phyloP scores from a whole-genome alignment of 257 asterid species.

The Solanum dulcamara region DNA sequence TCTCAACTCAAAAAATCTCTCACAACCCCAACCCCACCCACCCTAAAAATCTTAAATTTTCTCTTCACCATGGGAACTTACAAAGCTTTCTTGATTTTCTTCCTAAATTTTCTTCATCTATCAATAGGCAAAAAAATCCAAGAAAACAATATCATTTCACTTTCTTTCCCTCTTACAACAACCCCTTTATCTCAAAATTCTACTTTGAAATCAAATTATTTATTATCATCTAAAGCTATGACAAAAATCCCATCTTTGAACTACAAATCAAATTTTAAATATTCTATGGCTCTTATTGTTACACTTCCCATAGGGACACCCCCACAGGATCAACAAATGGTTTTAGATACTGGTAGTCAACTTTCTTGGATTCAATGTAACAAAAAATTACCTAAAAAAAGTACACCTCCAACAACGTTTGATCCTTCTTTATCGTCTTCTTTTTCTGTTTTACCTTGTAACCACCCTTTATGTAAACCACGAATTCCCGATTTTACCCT shows the following conservation, averaged over 20 bases:
- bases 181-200: background rate
- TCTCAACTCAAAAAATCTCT: background rate
- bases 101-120: background rate
- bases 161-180: background rate
- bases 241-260: slow-evolving; percentile 13
- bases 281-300: slow-evolving; percentile 70
- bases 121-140: background rate
- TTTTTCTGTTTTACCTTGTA: slow-evolving; percentile 65
- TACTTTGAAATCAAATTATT: background rate
- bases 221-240: background rate
- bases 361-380: slow-evolving; percentile 86
- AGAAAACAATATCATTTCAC: background rate
- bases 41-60: background rate
- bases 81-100: background rate
- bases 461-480: slow-evolving; percentile 65
- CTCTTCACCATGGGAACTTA: background rate
- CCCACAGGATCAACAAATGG: slow-evolving; percentile 74
- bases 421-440: slow-evolving; percentile 76
- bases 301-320: slow-evolving; percentile 89
- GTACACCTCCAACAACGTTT: slow-evolving; percentile 42
- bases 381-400: slow-evolving; percentile 18
- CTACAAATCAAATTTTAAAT: slow-evolving; percentile 42
- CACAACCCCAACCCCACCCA: too few species aligned
- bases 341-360: slow-evolving; percentile 89
- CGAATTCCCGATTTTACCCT: slow-evolving; percentile 76